These are phyloP conservation scores for Phalaenopsis aphrodite DNA, from an alignment of 106 monocot species.

Conservation along the genomic window DNA sequence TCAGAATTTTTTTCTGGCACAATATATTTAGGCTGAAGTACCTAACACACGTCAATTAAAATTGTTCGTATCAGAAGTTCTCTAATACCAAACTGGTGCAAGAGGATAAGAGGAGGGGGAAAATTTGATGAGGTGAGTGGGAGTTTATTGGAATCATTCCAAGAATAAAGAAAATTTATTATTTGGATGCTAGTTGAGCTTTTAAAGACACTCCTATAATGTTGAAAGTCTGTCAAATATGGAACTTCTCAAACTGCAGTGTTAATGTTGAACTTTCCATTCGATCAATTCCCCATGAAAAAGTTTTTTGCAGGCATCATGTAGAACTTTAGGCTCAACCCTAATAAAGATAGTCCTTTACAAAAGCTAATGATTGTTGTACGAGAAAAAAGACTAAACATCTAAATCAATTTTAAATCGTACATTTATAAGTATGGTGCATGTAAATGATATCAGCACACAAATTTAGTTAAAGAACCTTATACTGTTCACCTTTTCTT, in stretches of 20 bases:
- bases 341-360: neutral
- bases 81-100: neutral
- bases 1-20: neutral
- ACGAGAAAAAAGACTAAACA: neutral
- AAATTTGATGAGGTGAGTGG: neutral
- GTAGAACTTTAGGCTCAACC: neutral
- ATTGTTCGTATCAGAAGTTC: neutral
- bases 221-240: neutral
- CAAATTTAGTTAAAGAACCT: neutral
- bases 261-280: neutral
- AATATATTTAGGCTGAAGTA: neutral
- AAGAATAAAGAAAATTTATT: neutral
- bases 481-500: too few species aligned
- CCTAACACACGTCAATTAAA: neutral
- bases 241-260: neutral
- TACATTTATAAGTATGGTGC: neutral
- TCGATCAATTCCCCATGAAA: neutral
- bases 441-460: neutral
- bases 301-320: neutral
- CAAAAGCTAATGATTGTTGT: neutral
- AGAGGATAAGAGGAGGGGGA: neutral
- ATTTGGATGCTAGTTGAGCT: neutral
- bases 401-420: neutral
- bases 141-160: neutral
- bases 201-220: neutral